phyloP scores from a whole-genome alignment of 106 monocot genomes.

The Apostasia shenzhenica region DNA sequence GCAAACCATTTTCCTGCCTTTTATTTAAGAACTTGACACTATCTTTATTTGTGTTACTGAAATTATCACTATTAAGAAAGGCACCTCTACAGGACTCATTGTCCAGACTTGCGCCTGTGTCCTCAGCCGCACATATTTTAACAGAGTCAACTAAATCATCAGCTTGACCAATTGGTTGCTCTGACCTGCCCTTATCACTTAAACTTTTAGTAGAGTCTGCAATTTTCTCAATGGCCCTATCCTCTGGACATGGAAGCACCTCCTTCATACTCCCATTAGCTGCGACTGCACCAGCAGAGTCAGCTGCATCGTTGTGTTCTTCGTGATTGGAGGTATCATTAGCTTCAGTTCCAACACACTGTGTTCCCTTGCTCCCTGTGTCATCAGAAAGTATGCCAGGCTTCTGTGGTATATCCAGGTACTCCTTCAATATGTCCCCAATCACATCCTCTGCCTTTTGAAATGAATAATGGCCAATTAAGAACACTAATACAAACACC shows the following conservation, averaged over 20 bases:
- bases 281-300: conserved; percentile 1
- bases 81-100: background rate
- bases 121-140: conserved; percentile 8
- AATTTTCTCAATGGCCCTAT: background rate
- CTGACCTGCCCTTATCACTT: conserved; percentile 1
- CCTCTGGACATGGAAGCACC: conserved; percentile 3
- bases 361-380: background rate
- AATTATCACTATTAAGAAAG: background rate
- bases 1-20: background rate
- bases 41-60: background rate
- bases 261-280: conserved; percentile 7
- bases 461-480: too few relatives aligned
- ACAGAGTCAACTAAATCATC: background rate
- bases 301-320: background rate
- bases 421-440: conserved; percentile 65
- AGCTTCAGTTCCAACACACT: conserved; percentile 6
- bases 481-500: too few relatives aligned
- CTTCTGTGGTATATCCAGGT: conserved; percentile 42
- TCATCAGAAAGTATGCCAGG: conserved; percentile 6
- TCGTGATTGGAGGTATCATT: conserved; percentile 4
- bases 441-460: conserved; percentile 86
- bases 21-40: background rate
- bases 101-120: background rate
- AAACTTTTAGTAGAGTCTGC: background rate
- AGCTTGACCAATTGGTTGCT: background rate